A percentile compares a stretch with the other conserved stretches of the same genome.
These are phyloP conservation scores for Pyrus hybrid DNA, from an alignment of 331 rosid genomes.

Conservation along the genomic window DNA sequence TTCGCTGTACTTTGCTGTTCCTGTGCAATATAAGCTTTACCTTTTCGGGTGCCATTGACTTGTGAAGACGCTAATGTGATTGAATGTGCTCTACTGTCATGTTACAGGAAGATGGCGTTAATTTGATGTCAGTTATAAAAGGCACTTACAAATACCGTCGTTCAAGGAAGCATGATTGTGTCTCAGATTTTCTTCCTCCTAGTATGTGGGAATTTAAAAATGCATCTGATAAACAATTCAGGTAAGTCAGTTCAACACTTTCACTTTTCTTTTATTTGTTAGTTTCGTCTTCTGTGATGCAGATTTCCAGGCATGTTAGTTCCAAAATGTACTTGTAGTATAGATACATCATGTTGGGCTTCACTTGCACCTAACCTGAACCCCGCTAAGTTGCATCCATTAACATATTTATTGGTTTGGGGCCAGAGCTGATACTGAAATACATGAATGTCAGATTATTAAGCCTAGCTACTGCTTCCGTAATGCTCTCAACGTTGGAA, in stretches of 20 bases:
- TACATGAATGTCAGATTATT: constrained; percentile 38
- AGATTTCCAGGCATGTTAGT: not conserved
- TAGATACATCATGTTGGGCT: not conserved
- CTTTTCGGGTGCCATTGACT: not conserved
- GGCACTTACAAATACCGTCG: constrained; percentile 67
- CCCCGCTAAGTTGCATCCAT: not conserved
- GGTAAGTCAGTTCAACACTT: constrained; percentile 38
- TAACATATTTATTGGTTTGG: not conserved
- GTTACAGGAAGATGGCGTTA: constrained; percentile 79
- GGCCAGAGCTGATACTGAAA: not conserved
- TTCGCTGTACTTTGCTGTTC: not conserved
- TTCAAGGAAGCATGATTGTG: constrained; percentile 45
- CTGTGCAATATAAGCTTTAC: not conserved
- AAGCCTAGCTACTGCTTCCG: constrained; percentile 47
- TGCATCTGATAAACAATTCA: constrained; percentile 39
- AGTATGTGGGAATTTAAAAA: constrained; percentile 52
- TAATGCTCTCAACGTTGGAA: constrained; percentile 71
- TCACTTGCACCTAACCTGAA: not conserved
- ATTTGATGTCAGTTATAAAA: constrained; percentile 73
- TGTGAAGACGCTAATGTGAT: not conserved
- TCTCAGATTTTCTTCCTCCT: constrained; percentile 67
- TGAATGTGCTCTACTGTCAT: constrained; percentile 21
- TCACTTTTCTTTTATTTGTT: not conserved
- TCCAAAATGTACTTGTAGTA: not conserved
- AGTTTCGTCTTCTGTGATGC: not conserved